phyloP scores from a whole-genome alignment of 179 eudicot genomes.

The Spinacia oleracea region DNA sequence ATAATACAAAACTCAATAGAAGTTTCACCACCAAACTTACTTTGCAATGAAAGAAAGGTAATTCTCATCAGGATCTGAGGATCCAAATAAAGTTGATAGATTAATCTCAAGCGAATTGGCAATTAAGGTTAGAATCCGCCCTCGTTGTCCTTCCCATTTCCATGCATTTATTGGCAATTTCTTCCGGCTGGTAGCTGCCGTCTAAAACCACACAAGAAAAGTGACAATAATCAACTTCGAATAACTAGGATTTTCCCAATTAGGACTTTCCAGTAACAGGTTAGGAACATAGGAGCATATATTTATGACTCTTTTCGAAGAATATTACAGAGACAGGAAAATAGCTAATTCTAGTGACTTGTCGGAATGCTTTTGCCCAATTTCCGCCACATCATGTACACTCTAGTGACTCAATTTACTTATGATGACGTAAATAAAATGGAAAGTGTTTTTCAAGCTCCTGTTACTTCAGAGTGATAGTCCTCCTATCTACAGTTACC shows the following conservation, averaged over 20 bases:
- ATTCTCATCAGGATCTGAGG: slow-evolving; percentile 87
- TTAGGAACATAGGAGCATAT: neutral
- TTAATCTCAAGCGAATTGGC: slow-evolving; percentile 93
- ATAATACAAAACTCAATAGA: slow-evolving; percentile 4
- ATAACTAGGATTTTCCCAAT: neutral
- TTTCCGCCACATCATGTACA: neutral
- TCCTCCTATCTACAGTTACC: neutral
- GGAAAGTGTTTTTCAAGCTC: neutral
- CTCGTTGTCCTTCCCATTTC: slow-evolving; percentile 92
- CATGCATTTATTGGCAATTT: slow-evolving; percentile 69
- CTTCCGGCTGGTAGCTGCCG: slow-evolving; percentile 62
- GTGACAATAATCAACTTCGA: slow-evolving; percentile 9
- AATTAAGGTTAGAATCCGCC: slow-evolving; percentile 63
- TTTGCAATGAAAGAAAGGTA: slow-evolving; percentile 79
- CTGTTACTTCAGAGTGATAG: too few species aligned
- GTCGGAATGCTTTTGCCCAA: neutral
- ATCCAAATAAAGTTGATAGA: slow-evolving; percentile 86
- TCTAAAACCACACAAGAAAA: slow-evolving; percentile 43
- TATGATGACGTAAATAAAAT: neutral
- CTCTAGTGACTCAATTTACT: neutral
- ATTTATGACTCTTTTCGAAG: neutral
- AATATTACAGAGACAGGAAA: neutral
- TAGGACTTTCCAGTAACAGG: too few species aligned
- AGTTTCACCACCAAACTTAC: slow-evolving; percentile 43
- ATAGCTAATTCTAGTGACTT: neutral